Percentiles rank a stretch among this genome's conserved stretches.
phyloP scores from a whole-genome alignment of 2,329 filamentous ascomycete genomes.

The Ophiocordyceps camponoti-floridani region DNA sequence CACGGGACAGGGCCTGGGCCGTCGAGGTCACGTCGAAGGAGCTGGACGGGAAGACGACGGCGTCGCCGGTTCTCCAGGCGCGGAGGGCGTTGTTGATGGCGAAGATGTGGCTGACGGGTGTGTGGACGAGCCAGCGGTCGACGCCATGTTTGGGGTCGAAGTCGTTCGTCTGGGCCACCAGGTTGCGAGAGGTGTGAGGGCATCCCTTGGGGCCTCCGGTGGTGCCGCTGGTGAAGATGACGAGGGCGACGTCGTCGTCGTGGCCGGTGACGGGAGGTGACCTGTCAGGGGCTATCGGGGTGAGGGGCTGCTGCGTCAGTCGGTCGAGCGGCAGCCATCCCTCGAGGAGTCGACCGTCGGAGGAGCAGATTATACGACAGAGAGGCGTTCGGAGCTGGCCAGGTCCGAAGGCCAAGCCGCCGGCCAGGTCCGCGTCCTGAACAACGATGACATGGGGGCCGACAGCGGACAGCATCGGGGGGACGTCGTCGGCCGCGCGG shows the following conservation, averaged over 20 bases:
- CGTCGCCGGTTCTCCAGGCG: slow-evolving; percentile 16
- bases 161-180: slow-evolving; percentile 18
- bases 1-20: slow-evolving; percentile 11
- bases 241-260: slow-evolving; percentile 12
- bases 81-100: slow-evolving; percentile 20
- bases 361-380: slow-evolving; percentile 10
- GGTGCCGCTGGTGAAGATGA: slow-evolving; percentile 32
- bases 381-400: not conserved
- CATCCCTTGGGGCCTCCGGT: slow-evolving; percentile 28
- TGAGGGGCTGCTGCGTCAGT: not conserved
- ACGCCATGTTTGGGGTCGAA: slow-evolving; percentile 17
- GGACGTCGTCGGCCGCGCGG: slow-evolving; percentile 7
- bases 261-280: not conserved
- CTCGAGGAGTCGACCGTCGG: not conserved
- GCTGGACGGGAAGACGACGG: slow-evolving; percentile 17
- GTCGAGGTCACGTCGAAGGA: slow-evolving; percentile 16
- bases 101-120: slow-evolving; percentile 19
- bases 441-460: slow-evolving; percentile 13
- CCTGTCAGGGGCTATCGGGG: not conserved
- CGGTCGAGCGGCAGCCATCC: slow-evolving; percentile 6
- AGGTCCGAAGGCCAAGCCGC: not conserved
- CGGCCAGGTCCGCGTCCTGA: slow-evolving; percentile 10
- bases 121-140: slow-evolving; percentile 19
- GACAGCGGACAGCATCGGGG: slow-evolving; percentile 7
- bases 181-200: slow-evolving; percentile 19